Evolutionary conservation across 768 basidiomycete species (phyloP).

Genomic region (Mrakia blollopis): DNA sequence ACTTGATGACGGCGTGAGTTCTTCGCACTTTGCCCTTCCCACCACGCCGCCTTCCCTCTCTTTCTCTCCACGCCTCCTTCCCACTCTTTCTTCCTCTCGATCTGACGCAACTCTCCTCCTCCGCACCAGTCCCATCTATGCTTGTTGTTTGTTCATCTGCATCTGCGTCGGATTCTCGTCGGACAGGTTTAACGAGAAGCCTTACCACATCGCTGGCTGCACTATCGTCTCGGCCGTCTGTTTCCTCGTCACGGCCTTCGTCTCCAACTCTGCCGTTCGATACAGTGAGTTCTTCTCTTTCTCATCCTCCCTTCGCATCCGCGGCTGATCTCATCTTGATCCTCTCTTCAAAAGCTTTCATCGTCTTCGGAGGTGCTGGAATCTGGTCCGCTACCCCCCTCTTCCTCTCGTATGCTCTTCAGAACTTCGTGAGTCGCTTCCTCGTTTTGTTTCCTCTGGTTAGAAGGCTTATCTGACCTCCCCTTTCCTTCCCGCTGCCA

Average conservation of each 20-base stretch:
- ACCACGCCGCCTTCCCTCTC: neutral
- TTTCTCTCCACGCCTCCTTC: conserved; percentile 29
- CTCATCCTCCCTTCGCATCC: too few relatives aligned
- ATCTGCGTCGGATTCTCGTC: conserved; percentile 37
- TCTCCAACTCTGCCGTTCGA: conserved; percentile 37
- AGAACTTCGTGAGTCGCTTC: conserved; percentile 36
- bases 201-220: conserved; percentile 38
- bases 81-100: too few relatives aligned
- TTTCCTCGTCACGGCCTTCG: conserved; percentile 41
- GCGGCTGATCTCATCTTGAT: too few relatives aligned
- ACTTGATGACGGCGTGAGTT: conserved; percentile 10
- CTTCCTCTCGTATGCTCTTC: conserved; percentile 42
- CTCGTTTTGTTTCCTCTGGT: too few relatives aligned
- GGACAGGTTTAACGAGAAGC: conserved; percentile 40
- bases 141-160: conserved; percentile 39
- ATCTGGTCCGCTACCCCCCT: conserved; percentile 43
- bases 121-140: conserved; percentile 37
- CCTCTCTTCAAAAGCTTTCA: conserved; percentile 33
- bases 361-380: conserved; percentile 41
- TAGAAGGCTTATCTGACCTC: too few relatives aligned
- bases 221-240: conserved; percentile 32
- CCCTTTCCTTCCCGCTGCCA: too few relatives aligned
- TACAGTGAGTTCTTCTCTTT: conserved; percentile 31
- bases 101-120: neutral
- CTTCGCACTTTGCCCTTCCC: too few relatives aligned